These are phyloP conservation scores for Parachlorella kessleri DNA, from an alignment of 139 green algal genomes.

Conservation along the genomic window DNA sequence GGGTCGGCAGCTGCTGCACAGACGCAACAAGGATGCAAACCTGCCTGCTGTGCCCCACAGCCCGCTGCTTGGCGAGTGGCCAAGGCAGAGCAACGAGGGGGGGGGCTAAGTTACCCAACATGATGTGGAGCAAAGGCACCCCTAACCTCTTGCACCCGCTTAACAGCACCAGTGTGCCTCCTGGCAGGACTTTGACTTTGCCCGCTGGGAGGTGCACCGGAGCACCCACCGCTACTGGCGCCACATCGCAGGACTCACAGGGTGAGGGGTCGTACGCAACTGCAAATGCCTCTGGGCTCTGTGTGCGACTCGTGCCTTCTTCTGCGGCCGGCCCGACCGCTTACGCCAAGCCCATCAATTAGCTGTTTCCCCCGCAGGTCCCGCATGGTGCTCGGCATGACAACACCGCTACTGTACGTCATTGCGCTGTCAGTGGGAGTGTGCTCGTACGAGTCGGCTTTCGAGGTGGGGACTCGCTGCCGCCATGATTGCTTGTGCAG, in stretches of 20 bases:
- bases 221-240: constrained; percentile 25
- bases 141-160: too few species aligned
- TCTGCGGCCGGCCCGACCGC: too few species aligned
- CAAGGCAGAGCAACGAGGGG: too few species aligned
- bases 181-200: not conserved
- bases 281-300: not conserved
- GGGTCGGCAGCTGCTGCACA: too few species aligned
- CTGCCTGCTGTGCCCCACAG: too few species aligned
- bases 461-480: not conserved
- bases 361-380: not conserved
- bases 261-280: constrained; percentile 14
- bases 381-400: constrained; percentile 16
- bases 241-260: constrained; percentile 24
- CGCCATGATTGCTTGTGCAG: not conserved
- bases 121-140: too few species aligned
- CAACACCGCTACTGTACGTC: constrained; percentile 16
- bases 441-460: not conserved
- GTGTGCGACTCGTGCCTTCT: not conserved
- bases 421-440: not conserved
- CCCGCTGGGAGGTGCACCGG: constrained; percentile 34
- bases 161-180: too few species aligned
- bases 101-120: too few species aligned
- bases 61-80: too few species aligned
- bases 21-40: too few species aligned
- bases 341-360: not conserved